Evolutionary conservation across 2,329 filamentous ascomycete genomes (phyloP), one percentile per base, ranked within the genome.

Genomic region (Xylaria multiplex): DNA sequence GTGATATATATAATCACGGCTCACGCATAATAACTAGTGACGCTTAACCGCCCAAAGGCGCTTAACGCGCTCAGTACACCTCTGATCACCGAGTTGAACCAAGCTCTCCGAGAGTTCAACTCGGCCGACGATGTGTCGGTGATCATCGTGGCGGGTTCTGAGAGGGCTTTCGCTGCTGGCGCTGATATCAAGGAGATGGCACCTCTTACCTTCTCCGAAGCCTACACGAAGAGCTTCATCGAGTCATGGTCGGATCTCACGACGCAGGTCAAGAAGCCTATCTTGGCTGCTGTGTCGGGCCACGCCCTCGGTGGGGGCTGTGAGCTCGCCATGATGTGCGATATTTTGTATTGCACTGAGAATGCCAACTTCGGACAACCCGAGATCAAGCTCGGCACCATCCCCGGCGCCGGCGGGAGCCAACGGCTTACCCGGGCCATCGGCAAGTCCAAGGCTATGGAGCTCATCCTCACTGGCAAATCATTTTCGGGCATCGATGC

Each of bases 141-240:
- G 72, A 93, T 97, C 73, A 81, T 99, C 65, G 84, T 99, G 65
- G 97, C 96, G 0, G 96, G 96, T 62, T 96, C 91, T 52, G 85
- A 93, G 71, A 93, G 91, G 80, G 94, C 95, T 48, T 99, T 97
- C 77, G 95, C 95, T 35, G 95, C 96, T 50, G 96, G 96, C 58
- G 96, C 96, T 67, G 96, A 99, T 80, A 99, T 99, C 84, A 98
- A 98, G 81, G 96, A 99, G 81, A 99, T 99, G 96, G 92, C 93
- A 35, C 90, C 93, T 67, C 88, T 97, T 45, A 94, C 90, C 62
- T 99, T 99, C 81, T 88, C 92, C 69, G 84, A 90, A 70, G 95
- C 96, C 45, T 98, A 97, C 83, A 91, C 88, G 54, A 88, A 84
- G 72, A 93, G 96, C 77, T 99, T 99, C 80, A 98, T 99, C 80